Base-by-base conservation (phyloP, 306 rosid species). In the Pterocarpus macrocarpus region DNA sequence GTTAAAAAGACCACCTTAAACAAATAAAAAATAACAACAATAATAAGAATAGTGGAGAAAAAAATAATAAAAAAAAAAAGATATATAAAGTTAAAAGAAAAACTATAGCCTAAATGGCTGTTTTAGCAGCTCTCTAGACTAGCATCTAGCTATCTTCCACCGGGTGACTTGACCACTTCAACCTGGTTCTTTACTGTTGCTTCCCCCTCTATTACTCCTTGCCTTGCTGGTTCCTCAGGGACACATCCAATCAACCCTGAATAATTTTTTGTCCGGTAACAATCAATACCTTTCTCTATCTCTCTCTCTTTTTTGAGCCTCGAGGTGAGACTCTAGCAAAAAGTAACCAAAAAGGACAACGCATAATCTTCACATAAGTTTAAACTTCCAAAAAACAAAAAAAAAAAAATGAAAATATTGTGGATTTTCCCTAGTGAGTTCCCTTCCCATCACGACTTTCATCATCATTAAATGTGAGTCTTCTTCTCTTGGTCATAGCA, bases 401-500 rank as follows among this genome's bases (percentile, higher is more conserved):
- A 2, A 55, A 55, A 10, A 5, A n/a, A 55, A 15, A 55, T 15
- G 22, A 55, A 58, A 43, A 8, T 45, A 59, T 71, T 65, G 43
- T 57, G 36, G 64, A 30, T 62, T 82, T 78, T 69, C 80, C 73
- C 69, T 78, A 81, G 44, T 80, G 75, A 39, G 62, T 80, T 75
- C 89, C 88, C 84, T 89, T 85, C 63, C 74, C 82, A 50, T 88
- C 86, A 49, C 13, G 28, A 41, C 76, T 78, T 71, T 83, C 76
- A 64, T 75, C 66, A 81, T 86, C 85, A 71, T 49, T 71, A 77
- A 89, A 87, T 15, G 88, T 41, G 77, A 88, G 87, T 74, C 89
- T 82, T 81, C 89, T 90, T 86, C 92, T 91, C 85, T 91, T 90
- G 15, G 76, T 50, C 76, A 71, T 80, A 33, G 78, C 75, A 33